Evolutionary conservation across 768 basidiomycete genomes (phyloP), one percentile per base, ranked within the genome.

Genomic region (Rubroboletus satanas): DNA sequence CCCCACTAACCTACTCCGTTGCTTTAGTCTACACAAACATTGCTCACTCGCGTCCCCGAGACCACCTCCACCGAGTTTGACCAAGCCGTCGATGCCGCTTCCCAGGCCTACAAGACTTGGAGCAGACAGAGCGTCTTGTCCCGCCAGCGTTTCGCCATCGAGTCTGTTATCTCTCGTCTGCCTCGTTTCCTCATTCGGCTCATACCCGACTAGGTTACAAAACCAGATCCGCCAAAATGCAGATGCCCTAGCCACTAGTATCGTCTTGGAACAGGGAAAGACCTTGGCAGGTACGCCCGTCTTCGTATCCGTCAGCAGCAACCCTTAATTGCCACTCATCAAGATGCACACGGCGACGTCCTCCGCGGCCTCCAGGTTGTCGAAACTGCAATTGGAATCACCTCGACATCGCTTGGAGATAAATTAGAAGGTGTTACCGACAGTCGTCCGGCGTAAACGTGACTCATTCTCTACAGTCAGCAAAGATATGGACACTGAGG

Each of bases 201-300:
- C 51, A 45, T 51, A 4, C n/a, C 14, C 18, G 8, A 6, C 23
- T 42, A 98, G 95, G 62, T 80, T 98, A 31, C 96, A 98, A 67
- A 80, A 85, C 55, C 79, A 92, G 29, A 83, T 99, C 53, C 87
- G 94, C 43, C 77, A 90, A 68, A 85, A 98, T 68, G 80, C 87
- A 8, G 92, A 93, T 63, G 87, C 86, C 47, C 80, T 99, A 51
- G 95, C 94, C 1, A 79, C 77, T 41, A 93, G 87, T 62, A 98
- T 98, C 52, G 93, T 95, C 26, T 74, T 98, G 21, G 95, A 98
- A 69, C 96, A 98, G 73, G 96, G 96, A 15, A 98, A 98, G 75
- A 99, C 96, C 0, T 73, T 90, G 41, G 83, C 89, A 59, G 89
- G 89, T 89, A 61, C 15, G 73, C 57, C 29, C n/a, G 9, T 43